Evolutionary conservation across 1,284 basidiomycete genomes (phyloP).

Genomic region (Melampsora larici-populina): DNA sequence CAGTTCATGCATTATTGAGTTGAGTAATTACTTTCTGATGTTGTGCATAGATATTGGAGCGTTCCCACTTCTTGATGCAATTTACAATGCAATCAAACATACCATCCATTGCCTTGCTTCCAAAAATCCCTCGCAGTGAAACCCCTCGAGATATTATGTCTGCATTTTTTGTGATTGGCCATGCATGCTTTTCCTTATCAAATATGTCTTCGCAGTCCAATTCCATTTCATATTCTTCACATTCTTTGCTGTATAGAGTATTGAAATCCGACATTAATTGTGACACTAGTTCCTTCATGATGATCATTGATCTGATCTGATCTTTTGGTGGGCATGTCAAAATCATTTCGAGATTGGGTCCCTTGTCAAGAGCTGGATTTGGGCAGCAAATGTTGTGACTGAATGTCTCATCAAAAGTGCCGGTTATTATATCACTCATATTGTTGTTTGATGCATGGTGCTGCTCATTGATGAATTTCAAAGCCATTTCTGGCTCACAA

Average conservation of each 20-base stretch:
- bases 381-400: neutral
- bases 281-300: neutral
- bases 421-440: neutral
- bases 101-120: neutral
- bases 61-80: no score
- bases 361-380: neutral
- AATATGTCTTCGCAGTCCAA: neutral
- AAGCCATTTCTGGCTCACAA: conserved; percentile 11
- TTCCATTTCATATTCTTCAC: neutral
- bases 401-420: neutral
- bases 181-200: neutral
- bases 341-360: neutral
- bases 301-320: neutral
- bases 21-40: no score
- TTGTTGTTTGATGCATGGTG: neutral
- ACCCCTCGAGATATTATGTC: neutral
- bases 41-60: no score
- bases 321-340: neutral
- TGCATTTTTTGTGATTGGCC: conserved; percentile 2
- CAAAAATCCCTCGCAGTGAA: neutral
- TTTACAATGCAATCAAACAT: no score
- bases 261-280: neutral
- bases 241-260: neutral
- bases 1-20: no score
- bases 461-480: conserved; percentile 7